phyloP scores from a whole-genome alignment of 2,329 filamentous ascomycete species.

The Albifimbria verrucaria region DNA sequence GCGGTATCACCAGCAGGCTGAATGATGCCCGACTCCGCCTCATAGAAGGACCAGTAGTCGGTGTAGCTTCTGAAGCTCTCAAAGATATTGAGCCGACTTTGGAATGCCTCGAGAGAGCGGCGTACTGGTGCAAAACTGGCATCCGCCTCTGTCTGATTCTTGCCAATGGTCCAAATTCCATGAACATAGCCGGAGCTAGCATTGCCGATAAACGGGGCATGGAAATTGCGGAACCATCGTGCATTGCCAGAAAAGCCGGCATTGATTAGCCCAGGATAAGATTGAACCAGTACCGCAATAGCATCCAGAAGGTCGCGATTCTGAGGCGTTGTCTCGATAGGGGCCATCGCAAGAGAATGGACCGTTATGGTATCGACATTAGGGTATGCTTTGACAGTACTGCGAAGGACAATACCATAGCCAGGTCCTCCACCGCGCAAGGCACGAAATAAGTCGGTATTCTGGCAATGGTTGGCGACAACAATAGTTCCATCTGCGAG shows the following conservation, averaged over 20 bases:
- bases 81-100: constrained; percentile 15
- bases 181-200: constrained; percentile 24
- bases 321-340: constrained; percentile 14
- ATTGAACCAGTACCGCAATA: constrained; percentile 23
- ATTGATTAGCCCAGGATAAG: constrained; percentile 25
- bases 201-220: constrained; percentile 17
- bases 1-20: constrained; percentile 18
- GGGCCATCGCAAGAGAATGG: constrained; percentile 19
- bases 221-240: constrained; percentile 23
- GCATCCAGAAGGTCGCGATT: constrained; percentile 22
- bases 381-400: constrained; percentile 32
- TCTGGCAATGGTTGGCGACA: constrained; percentile 27
- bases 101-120: constrained; percentile 12
- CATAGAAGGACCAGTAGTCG: constrained; percentile 27
- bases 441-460: constrained; percentile 20
- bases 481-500: constrained; percentile 31
- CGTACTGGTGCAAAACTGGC: constrained; percentile 14
- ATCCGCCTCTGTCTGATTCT: constrained; percentile 17
- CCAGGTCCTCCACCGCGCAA: constrained; percentile 32
- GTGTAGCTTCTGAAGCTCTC: constrained; percentile 18
- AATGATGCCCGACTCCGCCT: constrained; percentile 18
- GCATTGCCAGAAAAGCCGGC: constrained; percentile 26
- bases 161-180: constrained; percentile 23
- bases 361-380: constrained; percentile 17
- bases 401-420: constrained; percentile 28